Conservation (phyloP, 2,329 filamentous ascomycete genomes). For the Colletotrichum sojae region DNA sequence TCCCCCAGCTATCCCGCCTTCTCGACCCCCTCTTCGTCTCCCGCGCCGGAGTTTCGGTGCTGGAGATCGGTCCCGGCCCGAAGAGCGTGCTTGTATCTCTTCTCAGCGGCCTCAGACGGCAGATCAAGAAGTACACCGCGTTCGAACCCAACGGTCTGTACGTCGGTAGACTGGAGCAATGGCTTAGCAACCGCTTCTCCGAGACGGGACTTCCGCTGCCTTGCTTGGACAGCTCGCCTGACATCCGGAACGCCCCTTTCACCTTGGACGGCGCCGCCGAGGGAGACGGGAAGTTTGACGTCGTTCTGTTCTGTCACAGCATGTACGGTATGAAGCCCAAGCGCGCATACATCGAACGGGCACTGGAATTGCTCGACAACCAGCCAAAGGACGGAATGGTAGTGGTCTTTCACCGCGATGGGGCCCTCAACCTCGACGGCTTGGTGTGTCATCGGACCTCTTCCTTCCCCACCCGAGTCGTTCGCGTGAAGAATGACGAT, state of each 20-base stretch:
- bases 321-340: conserved; percentile 72
- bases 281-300: conserved; percentile 60
- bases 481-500: conserved; percentile 61
- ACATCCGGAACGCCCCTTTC: conserved; percentile 47
- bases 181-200: conserved; percentile 50
- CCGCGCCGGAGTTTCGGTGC: conserved; percentile 60
- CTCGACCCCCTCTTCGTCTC: conserved; percentile 58
- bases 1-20: conserved; percentile 61
- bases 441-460: conserved; percentile 63
- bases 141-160: conserved; percentile 67
- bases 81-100: conserved; percentile 67
- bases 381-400: conserved; percentile 58
- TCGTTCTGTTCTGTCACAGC: conserved; percentile 75
- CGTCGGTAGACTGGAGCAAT: conserved; percentile 58
- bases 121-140: conserved; percentile 65
- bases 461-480: conserved; percentile 60
- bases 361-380: conserved; percentile 63
- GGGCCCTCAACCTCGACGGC: conserved; percentile 57
- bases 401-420: conserved; percentile 69
- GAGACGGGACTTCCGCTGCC: conserved; percentile 55
- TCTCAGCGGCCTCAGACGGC: conserved; percentile 56
- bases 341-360: conserved; percentile 58
- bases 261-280: no score
- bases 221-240: conserved; percentile 53
- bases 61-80: conserved; percentile 73